Evolutionary conservation across 805 yeast genomes (phyloP), one percentile per base, ranked within the genome.

Genomic region (Brettanomyces bruxellensis): DNA sequence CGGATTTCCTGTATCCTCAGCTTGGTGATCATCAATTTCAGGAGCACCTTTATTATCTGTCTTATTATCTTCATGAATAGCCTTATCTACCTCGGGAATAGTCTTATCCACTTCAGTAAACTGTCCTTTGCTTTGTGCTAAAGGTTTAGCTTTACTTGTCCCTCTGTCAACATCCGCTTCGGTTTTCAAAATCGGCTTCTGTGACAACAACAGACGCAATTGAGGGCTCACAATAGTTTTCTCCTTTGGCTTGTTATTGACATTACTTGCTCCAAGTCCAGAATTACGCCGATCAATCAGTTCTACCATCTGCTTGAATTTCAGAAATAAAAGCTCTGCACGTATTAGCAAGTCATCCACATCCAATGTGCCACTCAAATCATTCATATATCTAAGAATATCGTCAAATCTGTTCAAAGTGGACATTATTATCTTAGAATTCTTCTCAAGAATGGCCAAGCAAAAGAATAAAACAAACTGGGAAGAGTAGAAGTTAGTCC

Each of bases 391-490:
- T 67, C 86, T 88, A 57, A 93, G 73, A 25, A 93, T 90, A 61
- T 91, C 96, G 60, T 93, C 98, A 66, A 93, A 91, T 50, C 81
- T 79, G 32, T 70, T 70, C 49, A 93, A 69, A 56, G 87, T 84
- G 38, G 81, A 77, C 51, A 82, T 78, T 30, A 91, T 86, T 38
- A 86, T 80, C 41, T 81, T 76, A 55, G 89, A 86, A 62, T 90
- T 82, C 55, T 87, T 88, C 57, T 91, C 95, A 42, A 93, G 70
- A n/a, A 93, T 81, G 0, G 95, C 93, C 53, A 91, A 68, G 18
- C 95, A 91, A 55, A 93, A 74, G 58, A 93, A 89, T 35, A 93
- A 65, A 55, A 89, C 95, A 61, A 83, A 90, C 62, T 93, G 97
- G 5, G 93, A 81, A 0, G 91, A 77, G 57, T 86, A 81, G 56